phyloP scores from a whole-genome alignment of 2,329 filamentous ascomycete species.

The Fusarium sp. region DNA sequence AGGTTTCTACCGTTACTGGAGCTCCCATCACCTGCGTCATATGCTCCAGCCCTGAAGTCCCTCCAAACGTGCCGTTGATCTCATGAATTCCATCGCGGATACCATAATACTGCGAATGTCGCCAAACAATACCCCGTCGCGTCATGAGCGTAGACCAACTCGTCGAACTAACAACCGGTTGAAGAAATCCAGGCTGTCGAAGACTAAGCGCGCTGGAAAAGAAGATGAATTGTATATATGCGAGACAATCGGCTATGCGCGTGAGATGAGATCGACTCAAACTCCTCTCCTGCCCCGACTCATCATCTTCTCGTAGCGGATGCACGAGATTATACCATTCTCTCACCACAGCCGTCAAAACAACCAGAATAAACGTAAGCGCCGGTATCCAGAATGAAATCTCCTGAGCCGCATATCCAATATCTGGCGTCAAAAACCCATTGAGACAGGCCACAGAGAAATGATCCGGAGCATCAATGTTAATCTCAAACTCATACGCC shows the following conservation, averaged over 20 bases:
- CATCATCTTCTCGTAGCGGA: conserved; percentile 13
- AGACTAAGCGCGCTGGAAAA: conserved; percentile 75
- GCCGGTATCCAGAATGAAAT: conserved; percentile 28
- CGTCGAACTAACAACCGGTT: conserved; percentile 72
- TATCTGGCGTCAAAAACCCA: conserved; percentile 29
- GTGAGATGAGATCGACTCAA: conserved; percentile 28
- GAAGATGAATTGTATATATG: conserved; percentile 80
- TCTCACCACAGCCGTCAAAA: conserved; percentile 26
- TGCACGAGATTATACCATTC: conserved; percentile 27
- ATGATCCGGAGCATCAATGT: conserved; percentile 25
- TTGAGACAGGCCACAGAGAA: conserved; percentile 23
- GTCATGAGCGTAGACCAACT: conserved; percentile 77
- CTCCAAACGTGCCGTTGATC: conserved; percentile 69
- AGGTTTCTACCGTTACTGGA: conserved; percentile 68
- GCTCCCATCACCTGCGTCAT: conserved; percentile 76
- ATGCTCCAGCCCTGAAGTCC: conserved; percentile 66
- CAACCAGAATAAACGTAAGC: conserved; percentile 13
- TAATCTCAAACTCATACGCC: conserved; percentile 27
- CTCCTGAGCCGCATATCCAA: neutral
- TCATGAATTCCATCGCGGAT: conserved; percentile 68
- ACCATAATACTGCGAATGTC: conserved; percentile 39
- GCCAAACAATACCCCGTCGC: conserved; percentile 42
- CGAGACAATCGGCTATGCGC: conserved; percentile 65
- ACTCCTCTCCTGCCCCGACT: neutral
- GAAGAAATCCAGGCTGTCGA: conserved; percentile 77